These are phyloP conservation scores for Viola odorata DNA, from an alignment of 345 rosid genomes.

Conservation along the genomic window DNA sequence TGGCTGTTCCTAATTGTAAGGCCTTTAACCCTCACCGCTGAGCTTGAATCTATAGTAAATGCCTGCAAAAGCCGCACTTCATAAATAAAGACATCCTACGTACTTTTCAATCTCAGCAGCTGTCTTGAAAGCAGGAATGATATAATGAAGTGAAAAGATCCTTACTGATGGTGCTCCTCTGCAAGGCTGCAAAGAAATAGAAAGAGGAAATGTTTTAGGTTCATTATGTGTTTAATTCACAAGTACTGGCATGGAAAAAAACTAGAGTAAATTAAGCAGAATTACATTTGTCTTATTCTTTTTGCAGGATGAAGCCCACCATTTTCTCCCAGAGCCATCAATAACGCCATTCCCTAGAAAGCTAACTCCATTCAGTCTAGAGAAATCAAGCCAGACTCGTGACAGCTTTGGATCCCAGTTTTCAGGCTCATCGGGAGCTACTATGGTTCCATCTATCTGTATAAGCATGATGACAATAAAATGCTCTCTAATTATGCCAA, in stretches of 20 bases:
- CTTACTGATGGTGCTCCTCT: slow-evolving; percentile 79
- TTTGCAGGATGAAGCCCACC: slow-evolving; percentile 99
- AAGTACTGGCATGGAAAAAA: neutral
- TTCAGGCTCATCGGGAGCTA: slow-evolving; percentile 86
- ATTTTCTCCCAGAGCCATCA: slow-evolving; percentile 95
- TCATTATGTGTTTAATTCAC: neutral
- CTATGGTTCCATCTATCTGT: slow-evolving; percentile 92
- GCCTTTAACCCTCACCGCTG: slow-evolving; percentile 61
- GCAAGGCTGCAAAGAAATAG: slow-evolving; percentile 71
- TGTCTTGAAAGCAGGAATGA: neutral
- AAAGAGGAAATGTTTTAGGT: slow-evolving; percentile 20
- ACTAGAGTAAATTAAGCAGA: slow-evolving; percentile 10
- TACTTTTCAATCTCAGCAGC: neutral
- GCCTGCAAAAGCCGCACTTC: slow-evolving; percentile 46
- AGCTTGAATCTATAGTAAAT: slow-evolving; percentile 86
- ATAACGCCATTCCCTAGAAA: slow-evolving; percentile 88
- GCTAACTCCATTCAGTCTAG: slow-evolving; percentile 56
- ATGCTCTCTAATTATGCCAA: neutral
- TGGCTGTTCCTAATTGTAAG: slow-evolving; percentile 87
- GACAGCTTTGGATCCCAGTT: slow-evolving; percentile 71
- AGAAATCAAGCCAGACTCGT: slow-evolving; percentile 82
- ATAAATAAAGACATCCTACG: slow-evolving; percentile 14
- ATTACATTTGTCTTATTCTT: slow-evolving; percentile 68
- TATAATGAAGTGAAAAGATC: slow-evolving; percentile 15
- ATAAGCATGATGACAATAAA: slow-evolving; percentile 6